Percentiles rank a stretch among this genome's conserved stretches.
phyloP scores from a whole-genome alignment of 768 basidiomycete genomes.

The Calocybe cyanea region DNA sequence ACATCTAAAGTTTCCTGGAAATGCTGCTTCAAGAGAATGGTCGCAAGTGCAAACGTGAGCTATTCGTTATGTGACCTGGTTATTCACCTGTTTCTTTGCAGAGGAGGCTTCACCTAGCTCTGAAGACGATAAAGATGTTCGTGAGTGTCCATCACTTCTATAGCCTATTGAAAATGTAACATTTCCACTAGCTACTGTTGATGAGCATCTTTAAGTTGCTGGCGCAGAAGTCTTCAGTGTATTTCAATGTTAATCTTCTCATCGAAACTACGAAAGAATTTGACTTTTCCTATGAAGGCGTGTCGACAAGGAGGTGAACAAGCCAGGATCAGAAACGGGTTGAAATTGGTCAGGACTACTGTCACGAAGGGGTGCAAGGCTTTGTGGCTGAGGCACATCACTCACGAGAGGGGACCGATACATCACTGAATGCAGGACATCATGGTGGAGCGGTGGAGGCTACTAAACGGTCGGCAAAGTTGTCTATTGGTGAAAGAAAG shows the following conservation, averaged over 20 bases:
- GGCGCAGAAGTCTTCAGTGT: conserved; percentile 63
- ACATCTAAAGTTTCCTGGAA: too few species aligned
- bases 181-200: conserved; percentile 46
- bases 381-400: conserved; percentile 78
- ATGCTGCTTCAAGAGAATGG: too few species aligned
- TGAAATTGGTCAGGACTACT: conserved; percentile 1
- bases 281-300: conserved; percentile 25
- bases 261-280: conserved; percentile 1
- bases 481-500: too few species aligned
- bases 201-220: conserved; percentile 65
- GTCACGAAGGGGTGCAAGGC: conserved; percentile 55
- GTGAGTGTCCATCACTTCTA: conserved; percentile 38
- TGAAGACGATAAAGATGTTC: conserved; percentile 63
- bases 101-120: conserved; percentile 41
- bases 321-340: conserved; percentile 31
- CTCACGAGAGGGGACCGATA: too few species aligned
- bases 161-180: not conserved
- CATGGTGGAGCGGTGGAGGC: too few species aligned
- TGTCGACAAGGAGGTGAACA: conserved; percentile 63
- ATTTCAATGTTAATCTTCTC: conserved; percentile 50
- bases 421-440: too few species aligned
- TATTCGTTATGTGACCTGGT: too few species aligned
- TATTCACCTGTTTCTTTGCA: conserved; percentile 10
- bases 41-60: too few species aligned
- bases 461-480: too few species aligned